Base-by-base conservation (phyloP, 2,329 filamentous ascomycete genomes). In the Clonostachys solani region DNA sequence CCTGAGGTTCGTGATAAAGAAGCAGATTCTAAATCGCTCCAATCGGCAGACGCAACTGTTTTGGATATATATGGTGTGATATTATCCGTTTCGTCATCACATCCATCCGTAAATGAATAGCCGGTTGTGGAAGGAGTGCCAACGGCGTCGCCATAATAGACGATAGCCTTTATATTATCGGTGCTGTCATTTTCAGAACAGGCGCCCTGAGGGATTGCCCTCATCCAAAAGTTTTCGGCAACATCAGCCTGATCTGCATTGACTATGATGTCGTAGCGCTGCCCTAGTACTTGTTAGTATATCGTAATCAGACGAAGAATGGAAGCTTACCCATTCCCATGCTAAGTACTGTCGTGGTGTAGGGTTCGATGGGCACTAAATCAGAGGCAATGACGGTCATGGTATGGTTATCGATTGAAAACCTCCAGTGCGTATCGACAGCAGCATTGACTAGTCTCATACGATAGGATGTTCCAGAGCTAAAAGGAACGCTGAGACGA, bases 321-420 rank as follows among this genome's bases (percentile, higher is more conserved):
- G 23, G 15, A 38, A 38, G 17, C 37, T 8, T 46, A 46, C 44
- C 76, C 47, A 79, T 67, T 33, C 66, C 73, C n/a, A 81, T 63
- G 33, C 64, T 71, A 18, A 81, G 60, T 15, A 71, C 45, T 1
- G 68, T 64, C 4, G 77, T 71, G 1, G 59, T 73, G 5, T 77
- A 77, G 1, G 81, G 73, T 49, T 70, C 59, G 40, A 81, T 63
- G 2, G 75, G 71, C 3, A 81, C 75, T 37, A 79, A 73, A 56
- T 83, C 80, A 41, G 67, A 70, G 12, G 72, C 66, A 44, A 82
- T 74, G 35, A 83, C 72, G 1, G 69, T 75, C 50, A 83, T 62
- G 12, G 63, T 64, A 57, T 83, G 78, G 29, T 68, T 67, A 47
- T 73, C 74, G 36, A 80, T 69, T 38, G 77, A 74, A 45, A 82